Evolutionary conservation across 2,329 filamentous ascomycete species (phyloP).

Genomic region (Sarocladium kiliense): DNA sequence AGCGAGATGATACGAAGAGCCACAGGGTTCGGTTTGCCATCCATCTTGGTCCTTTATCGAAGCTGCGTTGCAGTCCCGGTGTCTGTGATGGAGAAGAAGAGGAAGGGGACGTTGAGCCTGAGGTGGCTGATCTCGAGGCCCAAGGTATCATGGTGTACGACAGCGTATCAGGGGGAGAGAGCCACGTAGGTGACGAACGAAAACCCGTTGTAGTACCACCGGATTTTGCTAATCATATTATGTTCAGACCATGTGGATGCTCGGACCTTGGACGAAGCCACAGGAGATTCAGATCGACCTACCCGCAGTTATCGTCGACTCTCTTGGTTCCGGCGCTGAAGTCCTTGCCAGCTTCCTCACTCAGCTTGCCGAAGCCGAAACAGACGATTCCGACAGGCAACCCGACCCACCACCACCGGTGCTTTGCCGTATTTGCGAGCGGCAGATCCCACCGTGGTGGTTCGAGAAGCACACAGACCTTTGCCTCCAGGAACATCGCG

Average conservation of each 20-base stretch:
- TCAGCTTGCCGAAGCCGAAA: slow-evolving; percentile 75
- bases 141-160: slow-evolving; percentile 99
- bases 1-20: slow-evolving; percentile 87
- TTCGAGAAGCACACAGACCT: slow-evolving; percentile 98
- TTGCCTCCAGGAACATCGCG: slow-evolving; percentile 90
- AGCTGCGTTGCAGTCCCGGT: slow-evolving; percentile 43
- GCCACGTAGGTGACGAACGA: slow-evolving; percentile 67
- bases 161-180: slow-evolving; percentile 75
- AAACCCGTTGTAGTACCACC: background rate
- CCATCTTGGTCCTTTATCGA: slow-evolving; percentile 63
- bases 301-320: slow-evolving; percentile 82
- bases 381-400: slow-evolving; percentile 68
- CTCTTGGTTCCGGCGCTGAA: slow-evolving; percentile 89
- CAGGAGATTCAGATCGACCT: slow-evolving; percentile 95
- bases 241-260: slow-evolving; percentile 96
- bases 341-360: slow-evolving; percentile 92
- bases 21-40: slow-evolving; percentile 81
- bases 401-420: slow-evolving; percentile 70
- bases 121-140: slow-evolving; percentile 74
- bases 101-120: slow-evolving; percentile 30
- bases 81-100: slow-evolving; percentile 34
- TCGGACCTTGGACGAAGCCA: slow-evolving; percentile 82
- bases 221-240: slow-evolving; percentile 8
- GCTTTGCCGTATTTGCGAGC: slow-evolving; percentile 93
- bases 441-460: slow-evolving; percentile 98